phyloP scores from a whole-genome alignment of 345 rosid genomes.

The Moricandia arvensis region DNA sequence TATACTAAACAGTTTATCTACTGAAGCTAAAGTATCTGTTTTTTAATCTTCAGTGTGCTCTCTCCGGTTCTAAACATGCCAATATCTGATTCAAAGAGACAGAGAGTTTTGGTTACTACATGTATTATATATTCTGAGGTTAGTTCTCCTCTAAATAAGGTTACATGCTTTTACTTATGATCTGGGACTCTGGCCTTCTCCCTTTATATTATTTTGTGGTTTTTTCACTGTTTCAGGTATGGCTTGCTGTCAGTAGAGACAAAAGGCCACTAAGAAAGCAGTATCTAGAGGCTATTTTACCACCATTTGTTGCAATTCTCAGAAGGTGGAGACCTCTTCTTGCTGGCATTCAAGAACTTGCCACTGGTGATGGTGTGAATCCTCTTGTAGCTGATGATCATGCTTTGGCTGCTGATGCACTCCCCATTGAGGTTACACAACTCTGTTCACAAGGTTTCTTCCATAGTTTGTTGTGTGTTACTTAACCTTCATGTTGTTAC shows the following conservation, averaged over 20 bases:
- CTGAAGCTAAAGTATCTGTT: conserved; percentile 20
- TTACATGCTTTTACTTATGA: too few species aligned
- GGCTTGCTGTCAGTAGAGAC: conserved; percentile 91
- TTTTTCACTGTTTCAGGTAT: too few species aligned
- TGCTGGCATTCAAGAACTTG: conserved; percentile 95
- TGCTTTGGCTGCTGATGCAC: conserved; percentile 91
- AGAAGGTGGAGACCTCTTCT: conserved; percentile 98
- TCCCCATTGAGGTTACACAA: conserved; percentile 93
- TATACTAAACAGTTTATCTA: background rate
- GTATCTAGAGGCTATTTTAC: conserved; percentile 86
- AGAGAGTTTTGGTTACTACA: conserved; percentile 91
- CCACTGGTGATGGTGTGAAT: conserved; percentile 85
- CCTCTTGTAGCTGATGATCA: conserved; percentile 90
- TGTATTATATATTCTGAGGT: conserved; percentile 98
- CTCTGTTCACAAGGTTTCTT: conserved; percentile 1
- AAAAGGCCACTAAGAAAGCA: conserved; percentile 76
- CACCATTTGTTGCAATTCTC: conserved; percentile 91
- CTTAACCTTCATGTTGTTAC: background rate
- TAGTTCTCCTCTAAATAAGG: too few species aligned
- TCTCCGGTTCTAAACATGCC: conserved; percentile 96
- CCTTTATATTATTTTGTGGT: too few species aligned
- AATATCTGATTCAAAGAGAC: conserved; percentile 92
- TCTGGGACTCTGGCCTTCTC: too few species aligned
- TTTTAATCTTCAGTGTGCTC: conserved; percentile 63
- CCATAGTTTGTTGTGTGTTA: background rate